These are phyloP conservation scores for Solanum virginianum DNA, from an alignment of 257 asterid species.

Conservation along the genomic window DNA sequence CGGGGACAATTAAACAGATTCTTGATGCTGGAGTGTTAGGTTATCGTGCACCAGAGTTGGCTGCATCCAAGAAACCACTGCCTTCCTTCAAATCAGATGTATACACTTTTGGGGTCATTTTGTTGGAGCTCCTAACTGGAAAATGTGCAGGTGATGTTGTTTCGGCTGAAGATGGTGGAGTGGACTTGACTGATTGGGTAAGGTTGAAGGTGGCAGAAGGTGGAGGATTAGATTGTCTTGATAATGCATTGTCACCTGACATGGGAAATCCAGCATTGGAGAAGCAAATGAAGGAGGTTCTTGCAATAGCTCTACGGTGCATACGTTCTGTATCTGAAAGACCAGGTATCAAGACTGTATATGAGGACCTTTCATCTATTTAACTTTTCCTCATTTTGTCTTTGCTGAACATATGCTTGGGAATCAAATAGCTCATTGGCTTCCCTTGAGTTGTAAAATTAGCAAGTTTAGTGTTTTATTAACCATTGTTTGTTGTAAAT, in stretches of 20 bases:
- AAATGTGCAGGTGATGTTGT: conserved; percentile 96
- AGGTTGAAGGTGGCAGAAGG: conserved; percentile 82
- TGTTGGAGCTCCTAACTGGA: conserved; percentile 80
- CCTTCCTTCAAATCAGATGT: conserved; percentile 95
- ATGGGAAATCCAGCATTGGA: conserved; percentile 47
- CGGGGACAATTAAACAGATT: conserved; percentile 82
- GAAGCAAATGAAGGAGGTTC: conserved; percentile 81
- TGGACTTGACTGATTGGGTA: conserved; percentile 87
- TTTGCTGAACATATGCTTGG: conserved; percentile 21
- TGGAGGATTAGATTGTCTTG: conserved; percentile 66
- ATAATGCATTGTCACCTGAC: conserved; percentile 41
- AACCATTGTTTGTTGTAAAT: conserved; percentile 33
- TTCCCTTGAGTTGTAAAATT: conserved; percentile 43
- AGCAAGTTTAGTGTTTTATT: conserved; percentile 20
- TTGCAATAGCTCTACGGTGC: conserved; percentile 79
- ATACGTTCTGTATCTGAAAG: conserved; percentile 76
- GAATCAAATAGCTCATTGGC: conserved; percentile 81
- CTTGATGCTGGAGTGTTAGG: conserved; percentile 93
- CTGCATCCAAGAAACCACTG: conserved; percentile 66
- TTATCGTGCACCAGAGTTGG: conserved; percentile 92
- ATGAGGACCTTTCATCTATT: conserved; percentile 89
- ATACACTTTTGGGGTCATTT: conserved; percentile 78
- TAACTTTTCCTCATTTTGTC: conserved; percentile 24
- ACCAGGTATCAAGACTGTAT: conserved; percentile 88
- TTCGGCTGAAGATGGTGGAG: conserved; percentile 81